These are phyloP conservation scores for Metschnikowia baotianmanensis DNA, from an alignment of 805 yeast species.

Conservation along the genomic window DNA sequence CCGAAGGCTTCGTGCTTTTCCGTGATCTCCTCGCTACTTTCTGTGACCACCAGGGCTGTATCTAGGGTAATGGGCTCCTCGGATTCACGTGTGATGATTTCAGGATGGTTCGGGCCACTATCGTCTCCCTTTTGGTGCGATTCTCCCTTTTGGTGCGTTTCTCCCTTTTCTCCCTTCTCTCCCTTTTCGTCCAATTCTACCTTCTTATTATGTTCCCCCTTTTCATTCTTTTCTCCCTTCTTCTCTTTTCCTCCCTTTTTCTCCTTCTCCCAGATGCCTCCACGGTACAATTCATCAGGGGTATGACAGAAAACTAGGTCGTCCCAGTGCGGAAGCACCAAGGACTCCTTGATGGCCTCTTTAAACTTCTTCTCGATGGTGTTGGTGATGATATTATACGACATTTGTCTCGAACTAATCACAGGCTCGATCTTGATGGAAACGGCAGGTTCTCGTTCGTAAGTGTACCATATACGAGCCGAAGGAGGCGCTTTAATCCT, in stretches of 20 bases:
- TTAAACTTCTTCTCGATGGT: conserved; percentile 74
- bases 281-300: conserved; percentile 69
- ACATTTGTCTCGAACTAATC: conserved; percentile 80
- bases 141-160: too few species aligned
- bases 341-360: conserved; percentile 73
- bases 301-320: conserved; percentile 75
- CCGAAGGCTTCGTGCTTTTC: neutral
- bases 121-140: too few species aligned
- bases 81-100: neutral
- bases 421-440: conserved; percentile 82
- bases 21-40: conserved; percentile 3
- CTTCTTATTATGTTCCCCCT: too few species aligned
- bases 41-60: conserved; percentile 6
- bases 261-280: conserved; percentile 83
- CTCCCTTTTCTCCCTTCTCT: too few species aligned
- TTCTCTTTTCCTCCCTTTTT: neutral
- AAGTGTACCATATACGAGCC: conserved; percentile 86
- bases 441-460: conserved; percentile 73
- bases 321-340: conserved; percentile 88
- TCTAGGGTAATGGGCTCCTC: neutral
- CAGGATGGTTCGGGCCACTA: neutral
- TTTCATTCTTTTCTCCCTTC: neutral
- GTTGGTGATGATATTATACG: conserved; percentile 75
- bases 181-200: too few species aligned
- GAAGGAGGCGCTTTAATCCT: conserved; percentile 88